phyloP scores from a whole-genome alignment of 1,139 yeast genomes.

The Candida tunisiensis region DNA sequence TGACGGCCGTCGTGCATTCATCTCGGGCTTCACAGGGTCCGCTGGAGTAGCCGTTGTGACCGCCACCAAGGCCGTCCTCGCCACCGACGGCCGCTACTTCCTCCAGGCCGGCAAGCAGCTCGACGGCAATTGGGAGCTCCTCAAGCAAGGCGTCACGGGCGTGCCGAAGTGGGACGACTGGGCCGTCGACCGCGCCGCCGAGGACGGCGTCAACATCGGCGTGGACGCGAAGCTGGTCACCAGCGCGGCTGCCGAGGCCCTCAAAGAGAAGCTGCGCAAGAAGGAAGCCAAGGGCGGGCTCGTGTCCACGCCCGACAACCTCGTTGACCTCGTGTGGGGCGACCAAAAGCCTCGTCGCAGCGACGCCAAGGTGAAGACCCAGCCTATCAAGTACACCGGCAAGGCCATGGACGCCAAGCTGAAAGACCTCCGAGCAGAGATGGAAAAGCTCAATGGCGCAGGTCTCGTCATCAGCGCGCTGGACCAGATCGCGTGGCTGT shows the following conservation, averaged over 20 bases:
- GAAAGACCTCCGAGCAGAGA: constrained; percentile 24
- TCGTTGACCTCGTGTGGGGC: constrained; percentile 67
- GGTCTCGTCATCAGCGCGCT: constrained; percentile 50
- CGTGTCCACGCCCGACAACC: constrained; percentile 48
- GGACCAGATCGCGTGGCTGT: constrained; percentile 88
- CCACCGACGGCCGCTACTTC: constrained; percentile 93
- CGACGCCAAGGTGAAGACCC: constrained; percentile 13
- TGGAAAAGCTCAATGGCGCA: constrained; percentile 25
- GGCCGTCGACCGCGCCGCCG: constrained; percentile 28
- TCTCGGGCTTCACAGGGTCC: constrained; percentile 76
- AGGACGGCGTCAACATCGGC: constrained; percentile 25
- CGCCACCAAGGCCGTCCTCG: constrained; percentile 53
- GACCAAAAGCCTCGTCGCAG: constrained; percentile 22
- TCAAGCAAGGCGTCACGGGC: constrained; percentile 63
- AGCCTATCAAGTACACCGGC: constrained; percentile 24
- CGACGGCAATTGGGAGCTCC: constrained; percentile 65
- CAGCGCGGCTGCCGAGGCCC: constrained; percentile 23
- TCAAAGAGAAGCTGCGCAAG: constrained; percentile 18
- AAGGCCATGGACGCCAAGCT: constrained; percentile 26
- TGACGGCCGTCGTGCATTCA: constrained; percentile 75
- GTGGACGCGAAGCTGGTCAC: constrained; percentile 59
- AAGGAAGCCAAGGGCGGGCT: constrained; percentile 28
- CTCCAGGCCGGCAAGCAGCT: constrained; percentile 79
- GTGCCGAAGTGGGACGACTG: constrained; percentile 84
- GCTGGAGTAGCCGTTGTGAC: constrained; percentile 90